phyloP scores from a whole-genome alignment of 306 rosid species.

The Acacia confusa region DNA sequence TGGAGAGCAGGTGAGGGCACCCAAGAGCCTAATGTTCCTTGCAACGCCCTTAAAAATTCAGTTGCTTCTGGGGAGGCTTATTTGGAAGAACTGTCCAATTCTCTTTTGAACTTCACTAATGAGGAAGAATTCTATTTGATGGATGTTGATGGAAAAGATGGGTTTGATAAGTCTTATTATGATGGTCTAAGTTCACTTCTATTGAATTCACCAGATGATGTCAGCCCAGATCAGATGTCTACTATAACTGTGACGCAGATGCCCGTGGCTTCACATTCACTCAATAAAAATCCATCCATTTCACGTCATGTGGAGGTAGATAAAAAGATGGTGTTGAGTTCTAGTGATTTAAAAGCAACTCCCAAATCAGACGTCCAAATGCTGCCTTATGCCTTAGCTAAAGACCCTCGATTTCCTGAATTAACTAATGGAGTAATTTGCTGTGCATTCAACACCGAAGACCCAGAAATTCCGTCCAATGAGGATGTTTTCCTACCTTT shows the following conservation, averaged over 20 bases:
- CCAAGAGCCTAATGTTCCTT: slow-evolving; percentile 42
- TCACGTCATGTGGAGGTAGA: slow-evolving; percentile 44
- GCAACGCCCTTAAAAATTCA: slow-evolving; percentile 49
- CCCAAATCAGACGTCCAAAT: slow-evolving; percentile 41
- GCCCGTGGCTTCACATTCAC: slow-evolving; percentile 38
- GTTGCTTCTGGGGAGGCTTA: slow-evolving; percentile 56
- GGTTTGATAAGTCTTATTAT: slow-evolving; percentile 71
- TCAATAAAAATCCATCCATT: slow-evolving; percentile 36
- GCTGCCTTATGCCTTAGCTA: slow-evolving; percentile 48
- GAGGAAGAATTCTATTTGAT: slow-evolving; percentile 78
- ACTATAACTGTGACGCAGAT: slow-evolving; percentile 39
- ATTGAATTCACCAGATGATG: slow-evolving; percentile 54
- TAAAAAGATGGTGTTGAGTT: slow-evolving; percentile 36
- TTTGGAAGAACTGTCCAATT: slow-evolving; percentile 75
- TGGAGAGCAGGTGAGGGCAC: slow-evolving; percentile 54
- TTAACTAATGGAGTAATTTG: slow-evolving; percentile 43
- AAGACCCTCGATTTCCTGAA: slow-evolving; percentile 53
- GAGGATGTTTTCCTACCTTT: slow-evolving; percentile 70
- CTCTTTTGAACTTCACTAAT: slow-evolving; percentile 70
- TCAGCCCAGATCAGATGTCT: slow-evolving; percentile 42
- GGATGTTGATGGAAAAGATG: slow-evolving; percentile 65
- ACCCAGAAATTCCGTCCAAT: slow-evolving; percentile 78
- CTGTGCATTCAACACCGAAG: slow-evolving; percentile 71
- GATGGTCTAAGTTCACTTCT: slow-evolving; percentile 88
- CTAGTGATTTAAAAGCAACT: slow-evolving; percentile 41